A percentile compares a stretch with the other conserved stretches of the same genome.
Evolutionary conservation across 1,284 basidiomycete genomes (phyloP).

Genomic region (Ustilago tritici): DNA sequence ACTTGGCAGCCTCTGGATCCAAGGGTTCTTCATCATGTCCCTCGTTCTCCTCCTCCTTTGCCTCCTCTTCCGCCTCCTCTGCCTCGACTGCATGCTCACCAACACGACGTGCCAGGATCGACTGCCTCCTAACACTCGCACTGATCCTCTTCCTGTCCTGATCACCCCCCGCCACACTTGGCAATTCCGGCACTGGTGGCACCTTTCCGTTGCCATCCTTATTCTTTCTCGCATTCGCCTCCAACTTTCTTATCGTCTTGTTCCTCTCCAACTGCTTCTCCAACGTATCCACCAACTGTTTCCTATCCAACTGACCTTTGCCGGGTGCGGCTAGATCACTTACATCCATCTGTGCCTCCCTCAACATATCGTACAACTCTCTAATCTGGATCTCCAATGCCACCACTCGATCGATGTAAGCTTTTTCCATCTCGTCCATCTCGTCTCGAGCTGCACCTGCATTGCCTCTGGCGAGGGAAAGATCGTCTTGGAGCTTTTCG

Average conservation of each 20-base stretch:
- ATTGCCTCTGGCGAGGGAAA: slow-evolving; percentile 82
- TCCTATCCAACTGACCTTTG: slow-evolving; percentile 60
- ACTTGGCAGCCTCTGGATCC: slow-evolving; percentile 61
- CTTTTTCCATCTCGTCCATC: slow-evolving; percentile 81
- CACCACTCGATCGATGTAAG: slow-evolving; percentile 86
- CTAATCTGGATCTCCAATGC: slow-evolving; percentile 92
- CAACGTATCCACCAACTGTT: slow-evolving; percentile 74
- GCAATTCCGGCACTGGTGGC: slow-evolving; percentile 22
- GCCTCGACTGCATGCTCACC: slow-evolving; percentile 9
- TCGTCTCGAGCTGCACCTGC: slow-evolving; percentile 73
- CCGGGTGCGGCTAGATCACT: slow-evolving; percentile 52
- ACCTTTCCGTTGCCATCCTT: slow-evolving; percentile 8
- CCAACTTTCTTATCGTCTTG: slow-evolving; percentile 69
- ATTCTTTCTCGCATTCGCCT: slow-evolving; percentile 66
- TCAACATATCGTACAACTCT: slow-evolving; percentile 87
- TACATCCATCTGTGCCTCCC: slow-evolving; percentile 82
- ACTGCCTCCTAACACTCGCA: slow-evolving; percentile 49
- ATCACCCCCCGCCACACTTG: slow-evolving; percentile 29
- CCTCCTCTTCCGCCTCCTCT: slow-evolving; percentile 17
- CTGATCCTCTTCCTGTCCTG: slow-evolving; percentile 56
- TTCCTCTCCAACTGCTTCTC: slow-evolving; percentile 69
- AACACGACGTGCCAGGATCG: slow-evolving; percentile 25
- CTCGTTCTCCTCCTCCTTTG: slow-evolving; percentile 17
- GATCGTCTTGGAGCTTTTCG: slow-evolving; percentile 81
- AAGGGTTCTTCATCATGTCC: slow-evolving; percentile 37